Conservation (phyloP, 192 early-diverging fungal species). For the Borealophlyctis nickersoniae region DNA sequence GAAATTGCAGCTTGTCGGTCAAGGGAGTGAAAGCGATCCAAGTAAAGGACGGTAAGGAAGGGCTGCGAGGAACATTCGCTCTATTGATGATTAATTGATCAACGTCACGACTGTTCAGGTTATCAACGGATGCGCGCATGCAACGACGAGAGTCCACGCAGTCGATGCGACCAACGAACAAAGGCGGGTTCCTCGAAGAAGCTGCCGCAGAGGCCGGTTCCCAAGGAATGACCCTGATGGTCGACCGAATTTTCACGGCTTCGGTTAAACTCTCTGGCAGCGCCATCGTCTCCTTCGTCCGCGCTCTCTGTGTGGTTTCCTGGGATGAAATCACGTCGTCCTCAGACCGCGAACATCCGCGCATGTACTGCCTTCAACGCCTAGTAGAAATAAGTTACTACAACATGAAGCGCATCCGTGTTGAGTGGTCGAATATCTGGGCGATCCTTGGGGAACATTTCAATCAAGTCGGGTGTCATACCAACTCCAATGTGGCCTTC, state of each 20-base stretch:
- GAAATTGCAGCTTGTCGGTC: constrained; percentile 65
- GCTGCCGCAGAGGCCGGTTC: constrained; percentile 47
- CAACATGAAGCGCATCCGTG: constrained; percentile 95
- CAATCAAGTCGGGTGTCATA: constrained; percentile 82
- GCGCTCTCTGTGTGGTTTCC: constrained; percentile 79
- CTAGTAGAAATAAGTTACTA: constrained; percentile 97
- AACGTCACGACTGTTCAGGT: too few species aligned
- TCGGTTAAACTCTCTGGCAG: constrained; percentile 72
- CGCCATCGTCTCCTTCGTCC: constrained; percentile 88
- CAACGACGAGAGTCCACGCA: constrained; percentile 27
- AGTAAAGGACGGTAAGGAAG: background rate
- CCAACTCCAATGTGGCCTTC: constrained; percentile 80
- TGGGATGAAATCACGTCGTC: constrained; percentile 81
- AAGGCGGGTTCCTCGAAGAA: constrained; percentile 41
- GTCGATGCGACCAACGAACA: background rate
- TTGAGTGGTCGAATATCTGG: constrained; percentile 96
- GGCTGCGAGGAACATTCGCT: background rate
- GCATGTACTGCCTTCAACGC: constrained; percentile 80
- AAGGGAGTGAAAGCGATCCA: constrained; percentile 7
- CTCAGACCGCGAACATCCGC: constrained; percentile 48
- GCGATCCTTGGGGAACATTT: constrained; percentile 68
- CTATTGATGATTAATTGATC: background rate
- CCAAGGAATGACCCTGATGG: constrained; percentile 74
- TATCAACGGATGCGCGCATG: background rate
- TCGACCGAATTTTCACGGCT: constrained; percentile 81